Evolutionary conservation across 2,329 filamentous ascomycete genomes (phyloP).

Genomic region (Fusarium palustre): DNA sequence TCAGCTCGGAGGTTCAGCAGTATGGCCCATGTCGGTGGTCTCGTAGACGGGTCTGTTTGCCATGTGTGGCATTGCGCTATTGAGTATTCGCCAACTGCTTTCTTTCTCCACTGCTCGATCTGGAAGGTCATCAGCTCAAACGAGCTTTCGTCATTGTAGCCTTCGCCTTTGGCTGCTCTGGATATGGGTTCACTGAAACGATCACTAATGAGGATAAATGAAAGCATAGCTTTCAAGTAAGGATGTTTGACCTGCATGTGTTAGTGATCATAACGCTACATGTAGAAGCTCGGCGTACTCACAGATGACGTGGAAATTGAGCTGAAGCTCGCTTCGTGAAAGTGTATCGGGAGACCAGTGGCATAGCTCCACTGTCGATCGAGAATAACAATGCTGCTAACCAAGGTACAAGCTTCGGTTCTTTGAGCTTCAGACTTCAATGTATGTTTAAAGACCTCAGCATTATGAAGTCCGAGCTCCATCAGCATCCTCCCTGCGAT

Average conservation of each 20-base stretch:
- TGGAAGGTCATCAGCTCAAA: conserved; percentile 50
- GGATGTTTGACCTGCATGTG: conserved; percentile 7
- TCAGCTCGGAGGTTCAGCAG: conserved; percentile 29
- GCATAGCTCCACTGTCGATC: conserved; percentile 34
- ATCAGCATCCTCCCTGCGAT: conserved; percentile 44
- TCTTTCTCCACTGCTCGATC: conserved; percentile 47
- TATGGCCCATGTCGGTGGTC: conserved; percentile 29
- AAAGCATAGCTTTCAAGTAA: conserved; percentile 32
- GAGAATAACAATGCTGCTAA: conserved; percentile 23
- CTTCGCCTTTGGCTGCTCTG: conserved; percentile 16
- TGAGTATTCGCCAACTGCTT: conserved; percentile 33
- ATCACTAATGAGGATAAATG: conserved; percentile 32
- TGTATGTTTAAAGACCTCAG: conserved; percentile 40
- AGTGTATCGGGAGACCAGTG: conserved; percentile 24
- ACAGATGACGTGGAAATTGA: conserved; percentile 27
- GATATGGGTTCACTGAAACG: conserved; percentile 32
- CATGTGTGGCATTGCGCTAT: conserved; percentile 14
- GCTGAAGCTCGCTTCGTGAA: conserved; percentile 33
- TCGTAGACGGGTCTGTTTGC: conserved; percentile 14
- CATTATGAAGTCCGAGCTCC: conserved; percentile 48
- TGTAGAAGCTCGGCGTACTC: not conserved
- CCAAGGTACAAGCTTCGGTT: conserved; percentile 14
- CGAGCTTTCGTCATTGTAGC: conserved; percentile 43
- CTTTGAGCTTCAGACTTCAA: conserved; percentile 17
- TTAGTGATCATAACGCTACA: fast-evolving